Conservation (phyloP, 257 asterid genomes). For the Apocynum venetum region DNA sequence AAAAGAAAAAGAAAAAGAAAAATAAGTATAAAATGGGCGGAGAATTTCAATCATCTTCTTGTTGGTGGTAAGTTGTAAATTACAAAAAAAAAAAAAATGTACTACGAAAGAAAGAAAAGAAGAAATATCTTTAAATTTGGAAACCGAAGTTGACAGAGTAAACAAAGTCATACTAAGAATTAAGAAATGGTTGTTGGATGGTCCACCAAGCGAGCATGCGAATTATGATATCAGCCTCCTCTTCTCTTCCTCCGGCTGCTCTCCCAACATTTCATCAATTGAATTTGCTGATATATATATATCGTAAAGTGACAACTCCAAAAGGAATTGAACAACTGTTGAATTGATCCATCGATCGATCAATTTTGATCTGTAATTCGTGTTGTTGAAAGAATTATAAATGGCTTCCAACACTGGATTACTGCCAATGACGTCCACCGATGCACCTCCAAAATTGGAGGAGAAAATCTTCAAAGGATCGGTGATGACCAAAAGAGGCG, state of each 20-base stretch:
- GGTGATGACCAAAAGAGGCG: slow-evolving; percentile 88
- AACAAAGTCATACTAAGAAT: not conserved
- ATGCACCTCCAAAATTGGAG: slow-evolving; percentile 53
- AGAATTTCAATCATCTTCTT: too few species aligned
- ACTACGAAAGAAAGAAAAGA: too few species aligned
- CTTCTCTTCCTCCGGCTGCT: not conserved
- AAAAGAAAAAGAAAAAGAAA: too few species aligned
- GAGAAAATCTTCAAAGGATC: slow-evolving; percentile 93
- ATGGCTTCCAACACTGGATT: slow-evolving; percentile 39
- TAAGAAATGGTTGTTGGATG: not conserved
- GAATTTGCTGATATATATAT: not conserved
- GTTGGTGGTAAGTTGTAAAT: too few species aligned
- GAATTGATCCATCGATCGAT: not conserved
- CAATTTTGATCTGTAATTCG: not conserved
- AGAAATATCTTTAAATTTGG: not conserved
- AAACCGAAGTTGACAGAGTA: not conserved
- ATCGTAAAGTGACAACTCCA: not conserved
- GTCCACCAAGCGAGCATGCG: not conserved
- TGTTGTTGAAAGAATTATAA: not conserved
- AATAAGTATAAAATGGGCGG: too few species aligned
- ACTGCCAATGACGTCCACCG: slow-evolving; percentile 59
- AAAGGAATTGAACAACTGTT: not conserved
- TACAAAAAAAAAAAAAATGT: too few species aligned
- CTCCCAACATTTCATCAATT: not conserved
- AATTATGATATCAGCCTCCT: not conserved